phyloP scores from a whole-genome alignment of 129 eudicot species.

The carrot (Daucus carota) region DH1_v3.0 NC_030386.2:26689001-26689500 shows the following conservation, averaged over 20 bases:
- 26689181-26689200: slow-evolving; percentile 32
- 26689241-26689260: neutral
- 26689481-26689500: neutral
- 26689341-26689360: slow-evolving; percentile 53
- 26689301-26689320: slow-evolving; percentile 63
- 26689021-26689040: slow-evolving; percentile 80
- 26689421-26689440: slow-evolving; percentile 75
- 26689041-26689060: slow-evolving; percentile 66
- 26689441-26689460: slow-evolving; percentile 9
- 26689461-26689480: neutral
- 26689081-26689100: slow-evolving; percentile 89
- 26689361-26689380: slow-evolving; percentile 78
- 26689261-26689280: neutral
- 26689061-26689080: slow-evolving; percentile 76
- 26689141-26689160: slow-evolving; percentile 70
- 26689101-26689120: slow-evolving; percentile 73
- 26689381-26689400: slow-evolving; percentile 92
- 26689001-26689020: slow-evolving; percentile 52
- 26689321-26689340: slow-evolving; percentile 86
- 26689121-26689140: slow-evolving; percentile 67
- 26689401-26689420: slow-evolving; percentile 80
- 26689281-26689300: slow-evolving; percentile 29
- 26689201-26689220: neutral
- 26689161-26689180: slow-evolving; percentile 49
- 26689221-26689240: neutral